Percentiles rank a stretch among this genome's conserved stretches.
Evolutionary conservation across 78 protist species (phyloP).

Genomic region (Pigoraptor vietnamica): DNA sequence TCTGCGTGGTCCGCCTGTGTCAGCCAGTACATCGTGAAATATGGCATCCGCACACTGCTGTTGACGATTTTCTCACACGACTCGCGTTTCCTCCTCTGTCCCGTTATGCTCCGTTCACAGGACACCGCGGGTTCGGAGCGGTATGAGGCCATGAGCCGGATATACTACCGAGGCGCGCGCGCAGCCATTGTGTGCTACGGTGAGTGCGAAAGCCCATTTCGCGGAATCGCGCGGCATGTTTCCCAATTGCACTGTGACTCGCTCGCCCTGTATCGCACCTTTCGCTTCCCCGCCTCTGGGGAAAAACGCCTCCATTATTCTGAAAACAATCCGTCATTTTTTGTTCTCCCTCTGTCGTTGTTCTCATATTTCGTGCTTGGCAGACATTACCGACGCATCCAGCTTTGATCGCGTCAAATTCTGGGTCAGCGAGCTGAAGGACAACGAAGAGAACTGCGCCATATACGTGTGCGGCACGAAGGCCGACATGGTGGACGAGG

Average conservation of each 20-base stretch:
- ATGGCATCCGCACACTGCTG: too few species aligned
- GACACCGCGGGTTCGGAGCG: slow-evolving; percentile 24
- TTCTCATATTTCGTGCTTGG: neutral
- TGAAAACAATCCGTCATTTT: too few species aligned
- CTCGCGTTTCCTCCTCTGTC: too few species aligned
- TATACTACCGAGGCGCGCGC: neutral
- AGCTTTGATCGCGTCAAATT: neutral
- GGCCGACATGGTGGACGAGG: neutral
- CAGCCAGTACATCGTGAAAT: too few species aligned
- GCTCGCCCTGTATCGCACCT: neutral
- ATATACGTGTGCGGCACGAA: slow-evolving; percentile 1
- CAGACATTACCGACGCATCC: neutral
- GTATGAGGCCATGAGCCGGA: neutral
- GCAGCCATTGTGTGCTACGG: slow-evolving; percentile 9
- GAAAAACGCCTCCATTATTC: neutral
- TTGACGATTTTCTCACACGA: too few species aligned
- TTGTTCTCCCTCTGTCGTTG: too few species aligned
- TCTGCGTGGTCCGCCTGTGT: too few species aligned
- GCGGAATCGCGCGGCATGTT: too few species aligned
- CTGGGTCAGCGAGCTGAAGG: neutral
- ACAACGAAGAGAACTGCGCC: neutral
- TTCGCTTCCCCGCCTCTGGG: neutral
- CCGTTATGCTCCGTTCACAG: too few species aligned
- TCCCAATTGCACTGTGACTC: too few species aligned
- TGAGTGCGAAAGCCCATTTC: too few species aligned